phyloP scores from a whole-genome alignment of 2,329 filamentous ascomycete species.

The Falciphora oryzae region DNA sequence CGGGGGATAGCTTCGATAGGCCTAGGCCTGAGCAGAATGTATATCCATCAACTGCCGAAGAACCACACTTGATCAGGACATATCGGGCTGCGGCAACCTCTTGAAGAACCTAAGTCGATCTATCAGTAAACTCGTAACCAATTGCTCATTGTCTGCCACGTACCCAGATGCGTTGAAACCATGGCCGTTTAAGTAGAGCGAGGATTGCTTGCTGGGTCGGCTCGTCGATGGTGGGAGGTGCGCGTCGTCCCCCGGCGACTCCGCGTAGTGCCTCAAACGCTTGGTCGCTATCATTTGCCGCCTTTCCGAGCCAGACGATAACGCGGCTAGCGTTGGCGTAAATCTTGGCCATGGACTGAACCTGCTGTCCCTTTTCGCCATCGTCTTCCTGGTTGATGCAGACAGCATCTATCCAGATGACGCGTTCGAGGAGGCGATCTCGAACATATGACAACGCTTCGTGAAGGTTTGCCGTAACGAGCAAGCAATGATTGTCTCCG shows the following conservation, averaged over 20 bases:
- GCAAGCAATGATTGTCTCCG: neutral
- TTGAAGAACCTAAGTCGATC: neutral
- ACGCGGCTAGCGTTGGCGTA: neutral
- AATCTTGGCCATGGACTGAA: neutral
- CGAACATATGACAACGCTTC: neutral
- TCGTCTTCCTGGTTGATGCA: slow-evolving; percentile 1
- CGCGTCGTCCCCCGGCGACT: no score
- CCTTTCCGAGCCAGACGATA: neutral
- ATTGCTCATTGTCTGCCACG: neutral
- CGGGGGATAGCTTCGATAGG: neutral
- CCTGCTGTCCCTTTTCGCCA: neutral
- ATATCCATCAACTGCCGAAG: neutral
- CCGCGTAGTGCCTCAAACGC: no score
- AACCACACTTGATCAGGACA: neutral
- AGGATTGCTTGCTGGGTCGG: no score
- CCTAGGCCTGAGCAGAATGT: neutral
- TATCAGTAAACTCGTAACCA: neutral
- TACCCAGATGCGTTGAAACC: neutral
- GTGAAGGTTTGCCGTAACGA: slow-evolving; percentile 2
- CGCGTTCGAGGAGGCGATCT: neutral
- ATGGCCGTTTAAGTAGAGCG: no score
- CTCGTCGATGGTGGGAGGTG: no score
- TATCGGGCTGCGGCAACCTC: neutral
- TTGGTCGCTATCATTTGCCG: no score
- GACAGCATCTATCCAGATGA: neutral